Conservation (phyloP, 106 monocot genomes). For the Xerophyta viscosa region DNA sequence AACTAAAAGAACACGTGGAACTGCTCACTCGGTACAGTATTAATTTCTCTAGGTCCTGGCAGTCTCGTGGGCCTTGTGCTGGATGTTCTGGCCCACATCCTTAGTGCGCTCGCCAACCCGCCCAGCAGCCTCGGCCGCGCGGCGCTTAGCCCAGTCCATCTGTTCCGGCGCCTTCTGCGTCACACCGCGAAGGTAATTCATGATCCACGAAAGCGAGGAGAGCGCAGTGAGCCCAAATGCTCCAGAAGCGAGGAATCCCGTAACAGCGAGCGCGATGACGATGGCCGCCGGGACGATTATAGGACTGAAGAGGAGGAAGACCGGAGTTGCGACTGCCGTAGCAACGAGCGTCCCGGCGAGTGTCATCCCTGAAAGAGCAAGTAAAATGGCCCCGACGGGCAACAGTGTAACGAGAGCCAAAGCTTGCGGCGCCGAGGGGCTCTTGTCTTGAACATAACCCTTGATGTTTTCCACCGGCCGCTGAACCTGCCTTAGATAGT, state of each 20-base stretch:
- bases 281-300: conserved; percentile 35
- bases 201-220: conserved; percentile 27
- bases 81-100: conserved; percentile 8
- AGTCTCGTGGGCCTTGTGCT: conserved; percentile 7
- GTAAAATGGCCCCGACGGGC: conserved; percentile 17
- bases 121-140: conserved; percentile 11
- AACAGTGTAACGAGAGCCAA: neutral
- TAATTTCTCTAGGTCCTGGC: conserved; percentile 1
- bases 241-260: conserved; percentile 39
- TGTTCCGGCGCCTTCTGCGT: conserved; percentile 11
- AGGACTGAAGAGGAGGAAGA: conserved; percentile 53
- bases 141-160: conserved; percentile 12
- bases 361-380: conserved; percentile 25
- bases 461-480: neutral
- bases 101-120: conserved; percentile 5
- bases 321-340: conserved; percentile 24
- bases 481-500: neutral
- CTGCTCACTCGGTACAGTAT: too few relatives aligned
- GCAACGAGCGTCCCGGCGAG: conserved; percentile 29
- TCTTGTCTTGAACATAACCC: neutral
- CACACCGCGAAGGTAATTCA: conserved; percentile 13
- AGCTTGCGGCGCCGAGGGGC: neutral
- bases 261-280: conserved; percentile 18
- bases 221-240: conserved; percentile 42
- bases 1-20: too few relatives aligned